phyloP scores from a whole-genome alignment of 805 yeast genomes.

The Candida nanaspora region DNA sequence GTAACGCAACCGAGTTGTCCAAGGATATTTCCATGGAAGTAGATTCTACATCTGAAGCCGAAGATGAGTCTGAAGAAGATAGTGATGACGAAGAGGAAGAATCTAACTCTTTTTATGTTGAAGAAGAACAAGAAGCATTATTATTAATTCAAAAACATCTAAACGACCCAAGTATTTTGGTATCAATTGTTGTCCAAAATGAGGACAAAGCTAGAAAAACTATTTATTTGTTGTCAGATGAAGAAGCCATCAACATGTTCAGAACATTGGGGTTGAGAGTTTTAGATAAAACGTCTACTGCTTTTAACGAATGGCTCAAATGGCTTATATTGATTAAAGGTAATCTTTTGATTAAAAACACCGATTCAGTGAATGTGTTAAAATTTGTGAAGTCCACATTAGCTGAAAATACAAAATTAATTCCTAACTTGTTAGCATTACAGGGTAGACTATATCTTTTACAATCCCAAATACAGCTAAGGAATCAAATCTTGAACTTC shows the following conservation, averaged over 20 bases:
- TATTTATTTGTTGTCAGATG: constrained; percentile 44
- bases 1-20: constrained; percentile 9
- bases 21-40: constrained; percentile 8
- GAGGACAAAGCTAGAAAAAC: constrained; percentile 43
- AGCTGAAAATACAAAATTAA: constrained; percentile 42
- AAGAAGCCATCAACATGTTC: constrained; percentile 35
- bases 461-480: constrained; percentile 64
- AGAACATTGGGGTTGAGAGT: constrained; percentile 39
- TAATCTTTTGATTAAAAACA: constrained; percentile 46
- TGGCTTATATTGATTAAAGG: constrained; percentile 72
- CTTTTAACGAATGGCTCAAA: constrained; percentile 60
- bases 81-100: constrained; percentile 10
- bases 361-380: constrained; percentile 46
- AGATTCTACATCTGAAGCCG: constrained; percentile 6
- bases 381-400: constrained; percentile 53
- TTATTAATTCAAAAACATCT: constrained; percentile 14
- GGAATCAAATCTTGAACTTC: constrained; percentile 35
- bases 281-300: constrained; percentile 40
- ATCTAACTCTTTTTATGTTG: constrained; percentile 13
- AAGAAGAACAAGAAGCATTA: constrained; percentile 15
- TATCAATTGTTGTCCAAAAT: constrained; percentile 27
- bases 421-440: constrained; percentile 66
- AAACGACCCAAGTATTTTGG: constrained; percentile 19
- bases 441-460: constrained; percentile 83
- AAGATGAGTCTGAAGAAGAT: constrained; percentile 7